Percentiles rank a stretch among this genome's conserved stretches.
Conservation (phyloP, 768 basidiomycete species). For the Tricholoma sp. region DNA sequence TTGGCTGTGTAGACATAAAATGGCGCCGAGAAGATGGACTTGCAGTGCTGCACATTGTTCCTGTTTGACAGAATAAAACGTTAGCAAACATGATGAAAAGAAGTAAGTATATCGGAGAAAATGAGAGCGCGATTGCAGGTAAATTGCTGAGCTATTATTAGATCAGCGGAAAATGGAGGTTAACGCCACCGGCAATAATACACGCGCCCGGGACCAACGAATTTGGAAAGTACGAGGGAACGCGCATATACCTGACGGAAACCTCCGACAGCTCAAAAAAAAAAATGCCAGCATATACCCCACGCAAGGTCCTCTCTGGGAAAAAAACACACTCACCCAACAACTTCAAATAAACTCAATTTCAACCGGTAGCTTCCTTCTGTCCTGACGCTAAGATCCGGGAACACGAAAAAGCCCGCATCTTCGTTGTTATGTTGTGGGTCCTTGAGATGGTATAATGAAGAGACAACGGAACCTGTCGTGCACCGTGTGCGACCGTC, state of each 20-base stretch:
- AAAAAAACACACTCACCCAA: constrained; percentile 56
- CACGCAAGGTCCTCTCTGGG: not conserved
- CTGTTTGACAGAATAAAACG: constrained; percentile 27
- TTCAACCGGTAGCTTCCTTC: constrained; percentile 86
- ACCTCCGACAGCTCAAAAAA: not conserved
- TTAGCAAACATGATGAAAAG: not conserved
- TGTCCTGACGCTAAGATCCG: constrained; percentile 86
- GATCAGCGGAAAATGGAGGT: not conserved
- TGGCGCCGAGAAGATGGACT: constrained; percentile 79
- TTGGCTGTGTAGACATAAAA: constrained; percentile 97
- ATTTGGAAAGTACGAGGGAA: not conserved
- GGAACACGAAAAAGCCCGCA: constrained; percentile 95
- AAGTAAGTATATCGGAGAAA: not conserved
- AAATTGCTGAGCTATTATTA: not conserved
- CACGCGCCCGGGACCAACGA: not conserved
- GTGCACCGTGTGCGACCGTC: constrained; percentile 91
- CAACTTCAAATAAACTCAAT: constrained; percentile 80
- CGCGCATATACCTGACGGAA: not conserved
- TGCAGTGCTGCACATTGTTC: constrained; percentile 85
- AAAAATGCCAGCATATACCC: not conserved
- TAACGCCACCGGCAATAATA: not conserved
- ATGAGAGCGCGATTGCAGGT: not conserved
- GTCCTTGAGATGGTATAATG: constrained; percentile 87
- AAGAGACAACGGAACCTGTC: constrained; percentile 86
- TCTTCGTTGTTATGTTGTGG: constrained; percentile 54